Base-by-base conservation (phyloP, 192 early-diverging fungal genomes). In the Tieghemiomyces parasiticus region DNA sequence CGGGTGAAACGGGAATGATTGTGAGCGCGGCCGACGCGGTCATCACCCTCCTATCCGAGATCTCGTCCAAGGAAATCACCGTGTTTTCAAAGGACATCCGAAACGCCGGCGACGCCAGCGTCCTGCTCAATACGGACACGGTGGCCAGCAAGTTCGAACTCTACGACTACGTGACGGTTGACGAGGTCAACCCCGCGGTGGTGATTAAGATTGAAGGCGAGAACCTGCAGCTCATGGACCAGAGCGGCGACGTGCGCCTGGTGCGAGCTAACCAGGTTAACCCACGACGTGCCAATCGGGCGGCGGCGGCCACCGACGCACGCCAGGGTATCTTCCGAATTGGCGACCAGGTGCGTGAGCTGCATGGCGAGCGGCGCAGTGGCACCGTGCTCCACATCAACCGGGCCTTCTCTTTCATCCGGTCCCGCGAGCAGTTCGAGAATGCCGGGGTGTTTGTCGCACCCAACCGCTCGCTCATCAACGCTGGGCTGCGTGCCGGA, bases 41-140 rank as follows among this genome's bases (percentile, higher is more conserved):
- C 47, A 82, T 84, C 35, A 93, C 90, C 3, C 67, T 95, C 44
- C 67, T 89, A 29, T 83, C 84, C 10, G 88, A 90, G 65, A 67
- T 84, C 22, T 80, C 77, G 33, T 54, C 73, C 22, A 69, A 76
- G 22, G 85, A 90, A 73, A 78, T 96, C 46, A 80, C 85, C 47
- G 92, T 95, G 35, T 89, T 99, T 65, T 73, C 89, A 8, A 90
- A 90, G 61, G 92, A 96, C 69, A 64, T 99, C 60, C 78, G 88
- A 38, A 71, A 81, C 28, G 81, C 86, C 16, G 78, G 77, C 60
- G 92, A 93, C 51, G 74, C 83, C 12, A 78, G 85, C 34, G 32
- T 29, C 2, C 26, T 35, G 4, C 16, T 34, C 31, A 56, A 73
- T 71, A 49, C 76, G 74, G 65, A 70, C 54, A 67, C 75, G 3